phyloP scores from a whole-genome alignment of 306 rosid genomes.

The Acacia crassicarpa region DNA sequence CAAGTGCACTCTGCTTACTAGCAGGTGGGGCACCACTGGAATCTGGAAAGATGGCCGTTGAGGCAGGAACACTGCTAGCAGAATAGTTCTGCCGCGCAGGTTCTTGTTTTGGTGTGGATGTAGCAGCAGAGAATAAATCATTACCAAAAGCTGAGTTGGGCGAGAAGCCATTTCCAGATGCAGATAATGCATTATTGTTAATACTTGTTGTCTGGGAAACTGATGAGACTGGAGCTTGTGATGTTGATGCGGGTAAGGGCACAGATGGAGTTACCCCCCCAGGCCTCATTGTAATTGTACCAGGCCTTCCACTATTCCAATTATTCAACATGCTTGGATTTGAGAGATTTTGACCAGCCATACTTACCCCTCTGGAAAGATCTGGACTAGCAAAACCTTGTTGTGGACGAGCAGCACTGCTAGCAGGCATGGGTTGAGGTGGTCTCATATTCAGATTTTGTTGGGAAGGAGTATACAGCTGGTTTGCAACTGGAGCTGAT shows the following conservation, averaged over 20 bases:
- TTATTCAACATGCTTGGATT: slow-evolving; percentile 54
- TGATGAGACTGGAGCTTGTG: slow-evolving; percentile 46
- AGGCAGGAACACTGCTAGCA: slow-evolving; percentile 45
- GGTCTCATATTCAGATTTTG: slow-evolving; percentile 65
- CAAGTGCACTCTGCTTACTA: slow-evolving; percentile 54
- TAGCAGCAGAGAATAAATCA: slow-evolving; percentile 55
- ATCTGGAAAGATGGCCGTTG: slow-evolving; percentile 55
- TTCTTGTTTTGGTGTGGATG: slow-evolving; percentile 53
- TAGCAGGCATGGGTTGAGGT: slow-evolving; percentile 58
- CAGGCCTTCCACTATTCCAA: slow-evolving; percentile 67
- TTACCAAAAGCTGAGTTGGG: slow-evolving; percentile 50
- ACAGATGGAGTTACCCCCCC: slow-evolving; percentile 56
- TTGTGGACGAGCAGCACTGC: slow-evolving; percentile 45
- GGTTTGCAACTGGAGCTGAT: slow-evolving; percentile 54
- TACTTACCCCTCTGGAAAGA: slow-evolving; percentile 40
- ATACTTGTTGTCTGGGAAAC: slow-evolving; percentile 51
- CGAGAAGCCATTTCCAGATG: slow-evolving; percentile 80
- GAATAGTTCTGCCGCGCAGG: slow-evolving; percentile 51
- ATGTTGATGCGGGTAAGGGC: slow-evolving; percentile 41
- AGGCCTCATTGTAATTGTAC: slow-evolving; percentile 55
- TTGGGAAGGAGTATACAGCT: slow-evolving; percentile 55
- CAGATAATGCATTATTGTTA: slow-evolving; percentile 47
- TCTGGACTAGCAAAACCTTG: slow-evolving; percentile 52
- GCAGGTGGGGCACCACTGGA: slow-evolving; percentile 60
- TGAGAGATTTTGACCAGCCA: slow-evolving; percentile 48